Evolutionary conservation across 179 eudicot species (phyloP).

Genomic region (Carnegiea gigantea): DNA sequence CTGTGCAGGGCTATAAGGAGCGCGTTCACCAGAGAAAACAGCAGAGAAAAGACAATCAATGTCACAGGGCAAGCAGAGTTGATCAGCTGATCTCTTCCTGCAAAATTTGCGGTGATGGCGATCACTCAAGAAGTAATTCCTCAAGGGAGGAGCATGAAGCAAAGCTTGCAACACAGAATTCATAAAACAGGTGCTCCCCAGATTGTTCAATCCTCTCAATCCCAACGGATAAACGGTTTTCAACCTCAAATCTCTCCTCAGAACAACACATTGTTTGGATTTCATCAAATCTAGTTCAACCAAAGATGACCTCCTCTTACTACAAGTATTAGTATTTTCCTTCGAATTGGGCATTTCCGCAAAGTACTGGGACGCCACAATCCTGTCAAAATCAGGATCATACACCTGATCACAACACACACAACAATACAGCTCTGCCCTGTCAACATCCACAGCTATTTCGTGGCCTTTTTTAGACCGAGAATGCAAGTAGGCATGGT

Average conservation of each 20-base stretch:
- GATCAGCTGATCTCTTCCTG: conserved; percentile 35
- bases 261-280: conserved; percentile 23
- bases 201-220: conserved; percentile 54
- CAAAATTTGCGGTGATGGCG: conserved; percentile 44
- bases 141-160: conserved; percentile 55
- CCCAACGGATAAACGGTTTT: conserved; percentile 39
- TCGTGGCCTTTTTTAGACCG: conserved; percentile 41
- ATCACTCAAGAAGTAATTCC: conserved; percentile 54
- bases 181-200: conserved; percentile 63
- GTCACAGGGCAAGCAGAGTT: conserved; percentile 57
- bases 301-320: conserved; percentile 12
- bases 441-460: conserved; percentile 48
- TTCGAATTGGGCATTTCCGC: conserved; percentile 12
- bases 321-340: neutral
- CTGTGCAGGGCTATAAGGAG: conserved; percentile 56
- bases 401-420: conserved; percentile 63
- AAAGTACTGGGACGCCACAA: conserved; percentile 33
- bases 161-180: conserved; percentile 60
- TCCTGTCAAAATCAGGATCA: conserved; percentile 54
- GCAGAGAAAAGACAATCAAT: conserved; percentile 47
- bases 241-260: conserved; percentile 34
- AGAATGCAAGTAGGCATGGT: conserved; percentile 53
- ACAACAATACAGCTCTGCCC: conserved; percentile 58
- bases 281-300: conserved; percentile 33
- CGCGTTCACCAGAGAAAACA: conserved; percentile 48